Base-by-base conservation (phyloP, 495 filamentous ascomycete genomes). In the Xylaria scruposa region DNA sequence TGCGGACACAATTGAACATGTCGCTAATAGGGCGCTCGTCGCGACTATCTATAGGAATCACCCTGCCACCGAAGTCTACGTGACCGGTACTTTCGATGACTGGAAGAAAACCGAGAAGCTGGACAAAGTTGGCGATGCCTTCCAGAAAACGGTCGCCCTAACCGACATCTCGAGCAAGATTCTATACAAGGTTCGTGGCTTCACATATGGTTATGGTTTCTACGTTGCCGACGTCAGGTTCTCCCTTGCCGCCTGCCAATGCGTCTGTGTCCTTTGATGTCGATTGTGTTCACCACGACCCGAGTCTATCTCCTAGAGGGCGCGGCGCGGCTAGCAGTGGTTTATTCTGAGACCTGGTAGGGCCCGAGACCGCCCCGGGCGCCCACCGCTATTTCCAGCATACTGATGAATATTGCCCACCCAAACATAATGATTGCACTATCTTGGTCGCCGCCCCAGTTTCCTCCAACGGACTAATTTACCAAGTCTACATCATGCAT, bases 41-140 rank as follows among this genome's bases (percentile, higher is more conserved):
- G 44, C 64, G 67, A 54, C 53, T 70, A 26, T 46, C 33, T 59
- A 68, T 76, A 95, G 93, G 93, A 88, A 90, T 73, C 89, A 94
- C 78, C 77, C 85, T 72, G 94, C 92, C 72, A 86, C 87, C 72
- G 94, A 97, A 79, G 96, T 99, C 74, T 94, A 91, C 80, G 96
- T 99, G 70, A 97, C 95, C 8, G 96, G 96, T 77, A 95, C 92
- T 61, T 99, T 98, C 79, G 95, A 99, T 81, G 88, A 94, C 83
- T 99, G 96, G 96, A 85, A 88, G 58, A 93, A 94, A 85, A 93
- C 88, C 60, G 89, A 93, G 76, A 89, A 90, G 84, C 86, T 99
- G 62, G 90, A 94, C 58, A 91, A 92, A 78, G 88, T 89, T 29
- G 90, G 87, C 73, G 88, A 89, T 60, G 75, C 83, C 72, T 96